phyloP scores from a whole-genome alignment of 768 basidiomycete species.

The Suillus spraguei region DNA sequence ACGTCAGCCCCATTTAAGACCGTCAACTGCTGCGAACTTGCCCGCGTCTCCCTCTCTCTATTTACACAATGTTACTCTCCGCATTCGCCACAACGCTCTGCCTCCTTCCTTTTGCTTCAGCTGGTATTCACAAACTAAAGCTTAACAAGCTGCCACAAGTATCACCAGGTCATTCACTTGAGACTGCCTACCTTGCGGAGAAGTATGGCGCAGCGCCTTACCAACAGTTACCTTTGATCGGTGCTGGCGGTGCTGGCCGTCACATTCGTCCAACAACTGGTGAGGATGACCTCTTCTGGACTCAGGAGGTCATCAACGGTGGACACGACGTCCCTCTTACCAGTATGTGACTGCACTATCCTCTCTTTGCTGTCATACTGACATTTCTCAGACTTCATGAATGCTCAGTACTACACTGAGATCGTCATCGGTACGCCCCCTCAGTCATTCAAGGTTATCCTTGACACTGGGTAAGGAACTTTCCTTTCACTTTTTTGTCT shows the following conservation, averaged over 20 bases:
- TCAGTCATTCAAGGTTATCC: conserved; percentile 90
- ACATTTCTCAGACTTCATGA: conserved; percentile 80
- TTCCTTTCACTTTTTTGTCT: neutral
- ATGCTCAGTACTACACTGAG: conserved; percentile 95
- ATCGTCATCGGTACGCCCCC: conserved; percentile 84
- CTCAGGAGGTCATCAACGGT: conserved; percentile 68
- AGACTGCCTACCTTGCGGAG: conserved; percentile 86
- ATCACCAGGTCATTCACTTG: conserved; percentile 63
- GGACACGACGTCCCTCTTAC: conserved; percentile 88
- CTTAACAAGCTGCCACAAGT: conserved; percentile 79
- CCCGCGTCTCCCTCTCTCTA: conserved; percentile 17
- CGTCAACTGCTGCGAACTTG: conserved; percentile 11
- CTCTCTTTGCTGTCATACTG: conserved; percentile 11
- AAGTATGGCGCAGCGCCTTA: conserved; percentile 75
- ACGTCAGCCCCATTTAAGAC: conserved; percentile 31
- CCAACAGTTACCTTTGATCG: conserved; percentile 64
- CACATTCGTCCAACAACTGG: conserved; percentile 48
- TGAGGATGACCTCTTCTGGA: conserved; percentile 75
- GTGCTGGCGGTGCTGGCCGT: conserved; percentile 74
- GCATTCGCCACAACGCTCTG: conserved; percentile 40
- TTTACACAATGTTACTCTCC: conserved; percentile 46
- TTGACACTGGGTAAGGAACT: conserved; percentile 80
- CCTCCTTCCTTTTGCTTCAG: conserved; percentile 49
- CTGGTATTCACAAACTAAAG: conserved; percentile 81
- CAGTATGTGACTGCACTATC: conserved; percentile 56